phyloP scores from a whole-genome alignment of 805 yeast species.

The Yarrowia hollandica region DNA sequence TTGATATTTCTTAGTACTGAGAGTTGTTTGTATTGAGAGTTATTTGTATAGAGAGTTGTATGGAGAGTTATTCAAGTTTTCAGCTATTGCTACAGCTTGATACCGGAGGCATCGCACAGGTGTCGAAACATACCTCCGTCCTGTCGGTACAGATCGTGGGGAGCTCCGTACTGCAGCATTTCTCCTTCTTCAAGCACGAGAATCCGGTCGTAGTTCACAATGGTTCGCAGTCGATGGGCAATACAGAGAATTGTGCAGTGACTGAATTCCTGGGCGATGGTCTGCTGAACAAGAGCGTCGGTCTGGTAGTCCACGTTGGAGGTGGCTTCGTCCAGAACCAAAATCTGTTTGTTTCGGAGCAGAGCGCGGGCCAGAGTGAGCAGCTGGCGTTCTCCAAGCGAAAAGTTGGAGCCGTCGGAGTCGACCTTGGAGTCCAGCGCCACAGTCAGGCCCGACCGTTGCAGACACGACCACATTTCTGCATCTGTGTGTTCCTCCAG shows the following conservation, averaged over 20 bases:
- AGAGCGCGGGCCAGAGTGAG: conserved; percentile 71
- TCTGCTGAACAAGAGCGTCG: conserved; percentile 63
- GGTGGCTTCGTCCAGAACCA: conserved; percentile 76
- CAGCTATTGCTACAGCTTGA: neutral
- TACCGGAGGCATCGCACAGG: conserved; percentile 51
- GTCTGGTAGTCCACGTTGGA: conserved; percentile 75
- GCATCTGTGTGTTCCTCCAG: conserved; percentile 58
- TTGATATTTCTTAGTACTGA: no score
- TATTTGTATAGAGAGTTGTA: no score
- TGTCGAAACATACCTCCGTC: conserved; percentile 49
- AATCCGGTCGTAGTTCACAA: conserved; percentile 57
- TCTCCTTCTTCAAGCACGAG: conserved; percentile 62
- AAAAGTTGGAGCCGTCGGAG: conserved; percentile 71
- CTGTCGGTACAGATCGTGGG: conserved; percentile 47
- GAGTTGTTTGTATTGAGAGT: no score
- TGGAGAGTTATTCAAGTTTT: neutral
- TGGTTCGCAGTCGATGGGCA: conserved; percentile 70
- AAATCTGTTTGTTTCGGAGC: conserved; percentile 59
- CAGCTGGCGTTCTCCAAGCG: conserved; percentile 71
- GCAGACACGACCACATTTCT: conserved; percentile 66
- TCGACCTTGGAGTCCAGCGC: conserved; percentile 63
- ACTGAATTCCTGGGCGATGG: conserved; percentile 58
- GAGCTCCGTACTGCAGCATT: conserved; percentile 55
- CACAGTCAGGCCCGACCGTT: conserved; percentile 57
- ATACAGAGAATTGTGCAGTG: conserved; percentile 68